Base-by-base conservation (phyloP, 2,329 filamentous ascomycete species). In the Thermoascus crustaceus region DNA sequence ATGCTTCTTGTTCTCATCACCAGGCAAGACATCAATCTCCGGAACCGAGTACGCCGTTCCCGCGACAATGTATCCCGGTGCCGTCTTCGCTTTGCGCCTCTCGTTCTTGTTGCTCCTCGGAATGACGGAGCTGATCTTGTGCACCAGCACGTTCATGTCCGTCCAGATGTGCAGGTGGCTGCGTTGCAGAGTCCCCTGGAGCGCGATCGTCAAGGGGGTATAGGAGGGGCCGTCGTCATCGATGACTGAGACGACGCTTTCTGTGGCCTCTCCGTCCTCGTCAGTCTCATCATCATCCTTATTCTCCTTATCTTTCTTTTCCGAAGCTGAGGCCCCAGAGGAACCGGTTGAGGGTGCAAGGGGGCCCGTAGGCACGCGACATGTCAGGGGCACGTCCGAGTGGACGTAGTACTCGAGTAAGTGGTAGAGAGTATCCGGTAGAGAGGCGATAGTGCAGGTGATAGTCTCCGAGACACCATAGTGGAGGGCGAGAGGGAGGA, bases 91-190 rank as follows among this genome's bases (percentile, higher is more conserved):
- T n/a, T n/a, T n/a, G n/a, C n/a, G n/a, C n/a, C n/a, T n/a, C n/a
- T n/a, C n/a, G 52, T 79, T 76, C 48, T 75, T 75, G 25, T 55
- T 50, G 7, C 46, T 48, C 17, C 49, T 50, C 8, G 45, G 48
- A 19, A 46, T 49, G 9, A 30, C 44, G 43, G 40, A 63, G 18
- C 48, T 47, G 26, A 63, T 55, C 22, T 54, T 68, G 43, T 89
- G 91, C 47, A 95, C 72, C 37, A 96, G 70, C 42, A 96, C 79
- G 57, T 96, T 96, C 59, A 96, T 73, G 53, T 85, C 79, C 4
- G 87, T 89, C 54, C 82, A 84, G 47, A 98, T 77, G 64, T 96
- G 91, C 50, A 98, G 71, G 61, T 95, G 91, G 58, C 80, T 86
- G 33, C 81, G 69, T 63, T 98, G 88, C 13, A 96, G 71, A 0